Percentiles rank a stretch among this genome's conserved stretches.
Conservation (phyloP, 352 stramenopile genomes). For the Thalassiosira ordinaria region DNA sequence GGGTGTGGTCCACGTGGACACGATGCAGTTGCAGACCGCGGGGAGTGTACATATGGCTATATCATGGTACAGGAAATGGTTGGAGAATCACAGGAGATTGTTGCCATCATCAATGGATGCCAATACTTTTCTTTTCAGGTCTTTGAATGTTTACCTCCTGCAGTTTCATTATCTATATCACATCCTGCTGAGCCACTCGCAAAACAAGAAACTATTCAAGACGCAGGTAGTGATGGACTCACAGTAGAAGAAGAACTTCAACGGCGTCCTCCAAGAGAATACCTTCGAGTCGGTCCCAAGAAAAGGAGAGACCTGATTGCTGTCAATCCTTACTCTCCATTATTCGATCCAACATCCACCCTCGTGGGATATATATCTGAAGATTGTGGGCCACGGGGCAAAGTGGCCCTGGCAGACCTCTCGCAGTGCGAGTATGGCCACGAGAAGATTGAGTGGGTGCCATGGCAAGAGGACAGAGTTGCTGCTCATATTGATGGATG, state of each 20-base stretch:
- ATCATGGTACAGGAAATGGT: neutral
- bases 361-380: constrained; percentile 26
- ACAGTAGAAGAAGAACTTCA: neutral
- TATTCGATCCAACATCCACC: constrained; percentile 24
- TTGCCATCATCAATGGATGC: constrained; percentile 21
- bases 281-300: neutral
- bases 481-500: constrained; percentile 19
- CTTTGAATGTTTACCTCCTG: constrained; percentile 13
- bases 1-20: constrained; percentile 29
- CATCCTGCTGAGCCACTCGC: neutral
- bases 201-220: too few relatives aligned
- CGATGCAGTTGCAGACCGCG: constrained; percentile 4
- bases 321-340: neutral
- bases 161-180: neutral
- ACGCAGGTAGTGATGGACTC: too few relatives aligned
- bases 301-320: neutral
- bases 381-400: constrained; percentile 19
- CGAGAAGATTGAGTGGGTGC: constrained; percentile 27
- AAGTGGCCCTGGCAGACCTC: constrained; percentile 23
- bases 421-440: constrained; percentile 26
- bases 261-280: too few relatives aligned
- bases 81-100: neutral
- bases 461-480: constrained; percentile 21
- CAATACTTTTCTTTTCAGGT: constrained; percentile 35
- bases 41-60: constrained; percentile 14